Conservation (phyloP, 1,284 basidiomycete species). For the Crepidotus sp. region DNA sequence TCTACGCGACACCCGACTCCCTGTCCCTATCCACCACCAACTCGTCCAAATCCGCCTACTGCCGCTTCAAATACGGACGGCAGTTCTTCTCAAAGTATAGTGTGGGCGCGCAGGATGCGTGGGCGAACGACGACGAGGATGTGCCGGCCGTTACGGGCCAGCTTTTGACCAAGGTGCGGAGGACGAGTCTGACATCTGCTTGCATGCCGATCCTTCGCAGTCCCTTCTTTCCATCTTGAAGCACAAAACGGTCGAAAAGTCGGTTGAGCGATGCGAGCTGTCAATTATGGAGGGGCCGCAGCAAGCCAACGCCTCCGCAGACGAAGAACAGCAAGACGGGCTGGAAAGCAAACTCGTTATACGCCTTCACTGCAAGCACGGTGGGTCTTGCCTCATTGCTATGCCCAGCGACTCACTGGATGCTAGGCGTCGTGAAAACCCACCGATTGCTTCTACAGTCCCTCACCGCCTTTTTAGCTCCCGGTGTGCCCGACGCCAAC, state of each 20-base stretch:
- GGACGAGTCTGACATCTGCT: background rate
- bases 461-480: constrained; percentile 50
- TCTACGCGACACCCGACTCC: constrained; percentile 52
- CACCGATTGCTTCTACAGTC: constrained; percentile 58
- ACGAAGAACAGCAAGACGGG: constrained; percentile 47
- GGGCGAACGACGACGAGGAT: constrained; percentile 25
- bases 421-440: constrained; percentile 66
- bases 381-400: constrained; percentile 29
- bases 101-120: constrained; percentile 24
- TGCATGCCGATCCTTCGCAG: constrained; percentile 28
- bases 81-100: constrained; percentile 64
- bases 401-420: constrained; percentile 1
- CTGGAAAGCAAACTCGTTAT: constrained; percentile 65
- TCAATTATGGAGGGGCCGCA: constrained; percentile 49
- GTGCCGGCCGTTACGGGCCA: constrained; percentile 50
- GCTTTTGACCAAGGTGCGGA: constrained; percentile 53
- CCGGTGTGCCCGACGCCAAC: constrained; percentile 43
- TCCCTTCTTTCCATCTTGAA: constrained; percentile 63
- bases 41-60: constrained; percentile 70
- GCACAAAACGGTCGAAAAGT: constrained; percentile 64
- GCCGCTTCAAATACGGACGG: constrained; percentile 61
- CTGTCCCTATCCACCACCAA: constrained; percentile 66
- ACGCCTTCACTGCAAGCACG: constrained; percentile 72
- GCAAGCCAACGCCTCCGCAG: constrained; percentile 25
- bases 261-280: constrained; percentile 66